phyloP scores from a whole-genome alignment of 371 early-diverging fungal species.

The Rhizopus microsporus region DNA sequence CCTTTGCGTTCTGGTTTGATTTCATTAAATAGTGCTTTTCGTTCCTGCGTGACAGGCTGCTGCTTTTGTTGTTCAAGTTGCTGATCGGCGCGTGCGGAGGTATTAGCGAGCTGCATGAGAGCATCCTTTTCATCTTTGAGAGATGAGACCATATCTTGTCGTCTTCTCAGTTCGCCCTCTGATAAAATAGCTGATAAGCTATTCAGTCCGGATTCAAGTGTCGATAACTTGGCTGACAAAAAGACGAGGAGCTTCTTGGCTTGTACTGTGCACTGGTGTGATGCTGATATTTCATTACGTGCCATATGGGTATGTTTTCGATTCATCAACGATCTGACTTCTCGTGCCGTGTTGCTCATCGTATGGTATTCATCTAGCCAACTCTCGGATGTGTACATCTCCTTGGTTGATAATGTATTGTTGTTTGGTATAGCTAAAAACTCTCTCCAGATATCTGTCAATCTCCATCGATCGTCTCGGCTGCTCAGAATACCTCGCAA shows the following conservation, averaged over 20 bases:
- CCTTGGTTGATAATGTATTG: slow-evolving; percentile 36
- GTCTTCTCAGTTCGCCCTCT: slow-evolving; percentile 73
- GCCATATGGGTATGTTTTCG: slow-evolving; percentile 70
- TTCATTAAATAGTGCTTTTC: slow-evolving; percentile 26
- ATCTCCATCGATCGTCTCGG: slow-evolving; percentile 80
- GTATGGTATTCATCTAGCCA: slow-evolving; percentile 84
- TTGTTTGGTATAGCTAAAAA: slow-evolving; percentile 77
- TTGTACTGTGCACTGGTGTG: slow-evolving; percentile 77
- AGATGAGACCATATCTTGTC: slow-evolving; percentile 76
- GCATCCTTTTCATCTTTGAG: slow-evolving; percentile 74
- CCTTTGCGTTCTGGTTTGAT: slow-evolving; percentile 10
- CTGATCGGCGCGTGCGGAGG: slow-evolving; percentile 12
- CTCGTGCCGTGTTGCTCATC: slow-evolving; percentile 62
- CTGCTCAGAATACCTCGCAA: slow-evolving; percentile 72
- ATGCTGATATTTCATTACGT: slow-evolving; percentile 73
- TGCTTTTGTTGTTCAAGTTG: slow-evolving; percentile 1
- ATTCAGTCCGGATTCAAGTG: slow-evolving; percentile 59
- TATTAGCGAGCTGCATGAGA: slow-evolving; percentile 56
- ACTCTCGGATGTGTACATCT: slow-evolving; percentile 67
- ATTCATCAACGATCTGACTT: slow-evolving; percentile 72
- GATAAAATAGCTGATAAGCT: slow-evolving; percentile 58
- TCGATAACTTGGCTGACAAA: slow-evolving; percentile 50
- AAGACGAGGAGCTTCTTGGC: slow-evolving; percentile 74
- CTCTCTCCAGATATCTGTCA: slow-evolving; percentile 70
- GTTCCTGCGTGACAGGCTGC: slow-evolving; percentile 12